Evolutionary conservation across 169 alveolate species (phyloP), one percentile per base, ranked within the genome.

Genomic region (Plasmodium knowlesi): DNA sequence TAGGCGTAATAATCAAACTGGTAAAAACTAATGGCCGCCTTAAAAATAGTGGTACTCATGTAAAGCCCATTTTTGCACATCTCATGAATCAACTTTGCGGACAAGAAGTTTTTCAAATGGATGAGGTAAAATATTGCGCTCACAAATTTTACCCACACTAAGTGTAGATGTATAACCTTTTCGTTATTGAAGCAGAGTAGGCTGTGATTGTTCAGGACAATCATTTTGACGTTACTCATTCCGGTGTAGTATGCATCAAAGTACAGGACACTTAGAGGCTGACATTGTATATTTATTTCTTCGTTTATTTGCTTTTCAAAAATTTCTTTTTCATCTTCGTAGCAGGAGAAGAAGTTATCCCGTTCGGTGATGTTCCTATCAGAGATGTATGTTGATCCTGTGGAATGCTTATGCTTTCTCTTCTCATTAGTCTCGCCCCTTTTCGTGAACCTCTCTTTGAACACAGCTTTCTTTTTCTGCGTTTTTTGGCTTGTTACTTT

Each of bases 171-270:
- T n/a, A 80, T 43, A 5, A 89, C 54, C 41, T 89, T 81, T 1
- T 61, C 83, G 79, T 37, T 73, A 28, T 73, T 89, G 53, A 89
- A 89, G 16, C 94, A 89, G 32, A 89, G 50, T 34, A 89, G 30
- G 72, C 25, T 89, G 53, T 80, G 71, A 10, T 43, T 50, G 10
- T 30, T 28, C 16, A 78, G 50, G 12, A 89, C 94, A 1, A 89
- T 78, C 22, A 32, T 79, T 80, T 50, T 41, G 12, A 80, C 32
- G 53, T 89, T 89, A 14, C 14, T 39, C 94, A 89, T 89, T 3
- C 94, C 94, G 0, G 94, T 89, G 43, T 89, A 78, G 82, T 79
- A 80, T 3, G 91, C 5, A 16, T 89, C 94, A 81, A 79, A 80
- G 2, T 57, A 16, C 25, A 81, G 14, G 25, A 89, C 54, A 67